A percentile compares a stretch with the other conserved stretches of the same genome.
Evolutionary conservation across 441 rosid species (phyloP).

Genomic region (Erodium chrysanthum): DNA sequence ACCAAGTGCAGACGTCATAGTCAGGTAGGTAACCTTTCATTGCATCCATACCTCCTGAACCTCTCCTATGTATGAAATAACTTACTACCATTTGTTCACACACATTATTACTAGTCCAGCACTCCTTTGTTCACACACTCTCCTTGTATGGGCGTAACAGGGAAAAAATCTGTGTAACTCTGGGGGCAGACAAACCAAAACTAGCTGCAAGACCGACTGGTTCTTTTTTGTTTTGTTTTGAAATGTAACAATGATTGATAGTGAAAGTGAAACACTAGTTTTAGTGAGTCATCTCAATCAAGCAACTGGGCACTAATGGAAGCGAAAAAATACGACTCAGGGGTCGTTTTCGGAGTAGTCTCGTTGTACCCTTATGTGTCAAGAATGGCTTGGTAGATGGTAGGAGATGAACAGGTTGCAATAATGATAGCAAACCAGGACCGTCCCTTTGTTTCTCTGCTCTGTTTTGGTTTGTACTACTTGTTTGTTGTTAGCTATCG

Average conservation of each 20-base stretch:
- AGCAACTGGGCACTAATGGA: background rate
- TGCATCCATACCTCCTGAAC: background rate
- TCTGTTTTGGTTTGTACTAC: conserved; percentile 3
- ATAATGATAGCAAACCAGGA: background rate
- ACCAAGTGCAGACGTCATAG: background rate
- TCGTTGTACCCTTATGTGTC: background rate
- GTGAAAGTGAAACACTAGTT: background rate
- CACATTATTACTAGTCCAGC: background rate
- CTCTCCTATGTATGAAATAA: background rate
- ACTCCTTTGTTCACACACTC: conserved; percentile 2
- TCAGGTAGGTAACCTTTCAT: background rate
- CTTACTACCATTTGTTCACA: background rate
- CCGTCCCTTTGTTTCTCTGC: conserved; percentile 2
- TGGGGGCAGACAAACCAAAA: background rate
- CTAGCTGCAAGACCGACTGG: background rate
- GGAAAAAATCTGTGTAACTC: background rate
- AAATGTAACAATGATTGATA: background rate
- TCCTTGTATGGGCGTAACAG: background rate
- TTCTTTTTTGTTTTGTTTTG: background rate
- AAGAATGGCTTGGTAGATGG: background rate
- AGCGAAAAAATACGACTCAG: background rate
- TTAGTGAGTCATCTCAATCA: conserved; percentile 3
- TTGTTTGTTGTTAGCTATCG: background rate
- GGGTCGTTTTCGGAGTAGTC: background rate
- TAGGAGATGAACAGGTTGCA: background rate